phyloP scores from a whole-genome alignment of 768 basidiomycete genomes.

The Psilocybe sp. region DNA sequence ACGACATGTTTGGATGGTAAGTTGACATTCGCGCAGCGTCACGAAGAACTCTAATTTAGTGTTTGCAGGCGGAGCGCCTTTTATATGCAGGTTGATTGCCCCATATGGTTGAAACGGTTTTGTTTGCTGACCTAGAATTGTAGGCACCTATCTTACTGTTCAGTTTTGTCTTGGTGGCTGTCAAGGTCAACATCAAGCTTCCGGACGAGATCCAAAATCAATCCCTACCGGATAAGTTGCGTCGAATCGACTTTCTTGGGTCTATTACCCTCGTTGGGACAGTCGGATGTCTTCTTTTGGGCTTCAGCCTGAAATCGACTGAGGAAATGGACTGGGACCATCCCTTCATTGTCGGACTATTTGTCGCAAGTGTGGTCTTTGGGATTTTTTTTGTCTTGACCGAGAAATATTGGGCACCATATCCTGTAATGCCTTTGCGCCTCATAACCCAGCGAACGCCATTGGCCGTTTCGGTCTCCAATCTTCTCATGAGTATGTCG shows the following conservation, averaged over 20 bases:
- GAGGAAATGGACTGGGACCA: conserved; percentile 78
- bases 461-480: conserved; percentile 74
- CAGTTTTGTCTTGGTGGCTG: conserved; percentile 66
- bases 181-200: conserved; percentile 76
- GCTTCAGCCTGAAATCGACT: conserved; percentile 73
- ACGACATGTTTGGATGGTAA: conserved; percentile 84
- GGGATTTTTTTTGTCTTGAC: conserved; percentile 66
- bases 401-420: conserved; percentile 74
- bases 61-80: conserved; percentile 76
- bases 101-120: conserved; percentile 13
- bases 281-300: conserved; percentile 71
- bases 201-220: conserved; percentile 65
- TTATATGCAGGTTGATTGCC: conserved; percentile 66
- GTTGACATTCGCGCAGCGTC: conserved; percentile 22
- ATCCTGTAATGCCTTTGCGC: conserved; percentile 89
- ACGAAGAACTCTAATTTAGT: conserved; percentile 10
- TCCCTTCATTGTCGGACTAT: conserved; percentile 66
- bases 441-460: conserved; percentile 78
- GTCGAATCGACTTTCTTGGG: conserved; percentile 83
- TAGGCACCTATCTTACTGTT: conserved; percentile 77
- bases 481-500: conserved; percentile 73
- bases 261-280: conserved; percentile 74
- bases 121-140: conserved; percentile 8
- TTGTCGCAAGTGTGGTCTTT: conserved; percentile 55
- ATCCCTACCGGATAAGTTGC: conserved; percentile 58